Conservation (phyloP, 2,329 filamentous ascomycete species). For the Lachnellula suecica region DNA sequence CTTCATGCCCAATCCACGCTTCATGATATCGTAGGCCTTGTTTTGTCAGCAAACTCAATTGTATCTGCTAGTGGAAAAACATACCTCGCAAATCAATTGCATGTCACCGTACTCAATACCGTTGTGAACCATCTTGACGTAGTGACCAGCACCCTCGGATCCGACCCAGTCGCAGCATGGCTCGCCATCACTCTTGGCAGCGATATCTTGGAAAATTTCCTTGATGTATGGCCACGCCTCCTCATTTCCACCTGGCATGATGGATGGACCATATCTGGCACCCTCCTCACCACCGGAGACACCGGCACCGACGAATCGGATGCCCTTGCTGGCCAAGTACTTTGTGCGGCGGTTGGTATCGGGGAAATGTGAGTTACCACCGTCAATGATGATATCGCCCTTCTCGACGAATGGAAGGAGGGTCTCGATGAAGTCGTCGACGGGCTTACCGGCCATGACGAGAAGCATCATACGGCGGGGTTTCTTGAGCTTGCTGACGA, state of each 20-base stretch:
- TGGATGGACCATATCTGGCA: conserved; percentile 92
- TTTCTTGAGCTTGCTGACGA: conserved; percentile 93
- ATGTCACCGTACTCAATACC: conserved; percentile 99
- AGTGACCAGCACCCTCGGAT: conserved; percentile 98
- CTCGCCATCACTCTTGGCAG: conserved; percentile 96
- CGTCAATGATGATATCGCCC: conserved; percentile 99
- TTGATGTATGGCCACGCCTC: conserved; percentile 98
- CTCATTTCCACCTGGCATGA: conserved; percentile 99
- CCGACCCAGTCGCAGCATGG: conserved; percentile 99
- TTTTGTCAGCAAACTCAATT: conserved; percentile 13
- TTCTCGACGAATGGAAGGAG: conserved; percentile 79
- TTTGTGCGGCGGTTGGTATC: conserved; percentile 96
- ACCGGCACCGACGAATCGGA: conserved; percentile 94
- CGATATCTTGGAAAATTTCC: conserved; percentile 97
- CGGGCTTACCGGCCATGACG: conserved; percentile 96
- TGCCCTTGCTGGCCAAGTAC: conserved; percentile 83
- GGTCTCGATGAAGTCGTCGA: conserved; percentile 98
- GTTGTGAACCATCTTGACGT: conserved; percentile 99
- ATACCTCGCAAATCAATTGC: conserved; percentile 98
- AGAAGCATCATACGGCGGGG: conserved; percentile 97
- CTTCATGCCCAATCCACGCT: conserved; percentile 86
- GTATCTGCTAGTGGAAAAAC: conserved; percentile 25
- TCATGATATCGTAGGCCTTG: conserved; percentile 99
- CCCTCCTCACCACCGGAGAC: conserved; percentile 99
- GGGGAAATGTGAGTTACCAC: conserved; percentile 98